Evolutionary conservation across 768 basidiomycete species (phyloP), one percentile per base, ranked within the genome.

Genomic region (Tephrocybe sp.): DNA sequence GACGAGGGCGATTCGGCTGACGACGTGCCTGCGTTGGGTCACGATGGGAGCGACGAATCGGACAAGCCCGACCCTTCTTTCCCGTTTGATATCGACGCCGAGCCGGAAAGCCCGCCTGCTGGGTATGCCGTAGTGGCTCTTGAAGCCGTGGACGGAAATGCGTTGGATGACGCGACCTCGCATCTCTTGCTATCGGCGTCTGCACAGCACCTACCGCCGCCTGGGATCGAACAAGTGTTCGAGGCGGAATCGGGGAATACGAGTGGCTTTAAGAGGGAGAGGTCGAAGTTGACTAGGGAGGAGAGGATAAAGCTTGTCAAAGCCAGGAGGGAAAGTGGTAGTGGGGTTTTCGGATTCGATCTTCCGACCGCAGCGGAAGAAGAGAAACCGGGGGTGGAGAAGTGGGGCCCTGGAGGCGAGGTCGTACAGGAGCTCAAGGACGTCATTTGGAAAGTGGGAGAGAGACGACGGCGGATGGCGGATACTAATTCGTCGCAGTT

Each of bases 341-440:
- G 65, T 8, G 39, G 62, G 20, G 62, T 64, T 5, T 49, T 68
- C 19, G 65, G 66, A 33, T 49, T 68, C 22, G 41, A 57, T 32
- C 31, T 60, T 39, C 55, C 60, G 52, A 39, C 44, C 16, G 39
- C 35, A 52, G 50, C 32, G 54, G 53, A n/a, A 42, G 56, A 51
- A 56, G 44, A 16, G 49, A 41, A 40, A 43, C 48, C 55, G 32
- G 63, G 61, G 14, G 60, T 64, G 34, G 83, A 79, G 65, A 70
- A 72, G 50, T 84, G 85, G 84, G 87, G 86, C 0, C 88, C 86
- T 6, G 80, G 82, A 4, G 84, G 83, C 1, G 89, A 91, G 54
- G 88, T 92, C 32, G 87, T 92, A 5, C 83, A 89, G 63, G 89
- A 92, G 65, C 71, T 92, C 55, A 89, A 87, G 65, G 89, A 91